Base-by-base conservation (phyloP, 768 basidiomycete genomes). In the Phanerodontia chrysosporium region DNA sequence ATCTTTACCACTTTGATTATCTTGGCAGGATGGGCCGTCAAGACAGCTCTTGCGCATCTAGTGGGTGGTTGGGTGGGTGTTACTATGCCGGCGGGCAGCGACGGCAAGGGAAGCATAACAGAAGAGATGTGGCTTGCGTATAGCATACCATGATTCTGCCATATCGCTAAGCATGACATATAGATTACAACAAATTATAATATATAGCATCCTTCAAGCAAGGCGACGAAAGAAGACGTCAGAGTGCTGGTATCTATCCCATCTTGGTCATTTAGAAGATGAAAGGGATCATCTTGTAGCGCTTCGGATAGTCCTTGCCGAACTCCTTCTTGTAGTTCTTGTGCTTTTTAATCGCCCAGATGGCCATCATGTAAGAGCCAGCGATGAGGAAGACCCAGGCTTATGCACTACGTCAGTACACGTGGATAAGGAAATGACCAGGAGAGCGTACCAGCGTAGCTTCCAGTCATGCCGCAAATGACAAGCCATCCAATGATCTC, bases 311-410 rank as follows among this genome's bases (percentile, higher is more conserved):
- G 58, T 87, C 83, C 64, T 84, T 86, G 32, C 94, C 94, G 65
- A 98, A 97, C 72, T 99, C 96, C 69, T 88, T 94, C 79, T 86
- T 91, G 76, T 98, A 98, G 54, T 80, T 80, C 55, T 73, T 76
- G 66, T 98, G 95, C 76, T 97, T 98, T 79, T 95, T 93, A 42
- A 81, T 66, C 14, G 95, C 95, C 97, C 97, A 99, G 7, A 80
- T 63, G 13, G 78, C 75, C 94, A 98, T 98, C 65, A 85, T 85
- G 32, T 62, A 80, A 0, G 77, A 75, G 1, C 82, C 78, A 44
- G 91, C 79, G 10, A 74, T 77, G 46, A 83, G 71, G 74, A 96
- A 98, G 22, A 87, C 59, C 61, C 72, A 81, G 21, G 83, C 87
- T 90, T 62, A 2, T 58, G 16, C 29, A 29, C 60, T 29, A 6